Percentiles rank a stretch among this genome's conserved stretches.
Conservation (phyloP, 805 yeast genomes). For the Candida nemodendra region DNA sequence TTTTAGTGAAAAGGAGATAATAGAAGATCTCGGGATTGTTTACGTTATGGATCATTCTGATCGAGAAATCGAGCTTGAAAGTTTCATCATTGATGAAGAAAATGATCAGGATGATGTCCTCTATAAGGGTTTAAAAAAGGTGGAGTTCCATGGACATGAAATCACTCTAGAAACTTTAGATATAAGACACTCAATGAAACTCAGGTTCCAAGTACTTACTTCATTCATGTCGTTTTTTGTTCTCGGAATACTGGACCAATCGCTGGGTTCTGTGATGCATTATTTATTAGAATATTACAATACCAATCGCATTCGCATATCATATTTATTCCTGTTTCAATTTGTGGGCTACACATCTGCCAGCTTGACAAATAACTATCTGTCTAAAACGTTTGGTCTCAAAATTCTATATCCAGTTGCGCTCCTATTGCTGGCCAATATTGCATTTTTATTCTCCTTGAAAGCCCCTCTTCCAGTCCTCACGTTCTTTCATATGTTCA, state of each 20-base stretch:
- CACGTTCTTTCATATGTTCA: slow-evolving; percentile 37
- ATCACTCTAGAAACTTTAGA: slow-evolving; percentile 39
- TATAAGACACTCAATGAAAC: slow-evolving; percentile 35
- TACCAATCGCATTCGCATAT: slow-evolving; percentile 46
- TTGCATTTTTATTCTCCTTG: slow-evolving; percentile 32
- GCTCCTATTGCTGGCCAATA: slow-evolving; percentile 7
- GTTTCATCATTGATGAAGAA: slow-evolving; percentile 1
- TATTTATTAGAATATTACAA: slow-evolving; percentile 45
- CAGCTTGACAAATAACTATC: slow-evolving; percentile 46
- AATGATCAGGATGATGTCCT: slow-evolving; percentile 8
- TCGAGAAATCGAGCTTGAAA: slow-evolving; percentile 14
- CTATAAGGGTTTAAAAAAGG: slow-evolving; percentile 1
- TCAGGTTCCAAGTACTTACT: slow-evolving; percentile 44
- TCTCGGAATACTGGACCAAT: slow-evolving; percentile 59
- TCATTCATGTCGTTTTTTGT: slow-evolving; percentile 41
- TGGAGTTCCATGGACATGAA: slow-evolving; percentile 21
- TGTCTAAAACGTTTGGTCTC: slow-evolving; percentile 47
- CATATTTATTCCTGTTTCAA: slow-evolving; percentile 50
- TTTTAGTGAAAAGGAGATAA: too few species aligned
- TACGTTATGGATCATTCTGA: too few species aligned
- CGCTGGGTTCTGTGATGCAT: slow-evolving; percentile 60
- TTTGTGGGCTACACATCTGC: slow-evolving; percentile 54
- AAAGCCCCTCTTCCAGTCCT: slow-evolving; percentile 44
- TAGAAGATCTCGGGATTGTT: too few species aligned
- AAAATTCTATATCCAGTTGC: slow-evolving; percentile 40